Base-by-base conservation (phyloP, 805 yeast genomes). In the Torulaspora quercuum region DNA sequence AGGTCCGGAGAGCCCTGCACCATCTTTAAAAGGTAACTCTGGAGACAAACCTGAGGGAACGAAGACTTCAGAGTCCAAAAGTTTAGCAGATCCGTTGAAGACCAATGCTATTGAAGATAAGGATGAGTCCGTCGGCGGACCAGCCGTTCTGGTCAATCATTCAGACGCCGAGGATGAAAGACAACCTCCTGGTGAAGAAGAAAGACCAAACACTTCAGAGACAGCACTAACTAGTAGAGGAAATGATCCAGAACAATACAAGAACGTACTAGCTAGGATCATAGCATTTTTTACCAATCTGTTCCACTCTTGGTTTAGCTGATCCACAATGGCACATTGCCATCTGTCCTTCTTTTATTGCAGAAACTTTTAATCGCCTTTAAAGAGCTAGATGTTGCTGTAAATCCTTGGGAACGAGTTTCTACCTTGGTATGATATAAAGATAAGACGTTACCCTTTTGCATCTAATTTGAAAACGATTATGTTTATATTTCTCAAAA, bases 1-100 rank as follows among this genome's bases (percentile, higher is more conserved):
- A 13, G 61, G 48, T 9, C 63, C 64, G 1, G 28, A n/a, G 6
- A 52, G 59, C 6, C 66, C 65, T 8, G 48, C 39, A 9, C 60
- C 65, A 3, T 36, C 48, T 3, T 26, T 41, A n/a, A 37, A 41
- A 20, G 39, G 23, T 9, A 23, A 36, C 14, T 7, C 26, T 4
- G 28, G 25, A 10, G 25, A 27, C 5, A 16, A 11, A 6, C 18
- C 26, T 7, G 29, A 25, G 12, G 13, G 28, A 6, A 14, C 45
- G 12, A 25, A 16, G 15, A 14, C 21, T 6, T 28, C 36, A 12
- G 22, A 21, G 12, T 16, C 12, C 20, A 25, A 10, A 12, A 8
- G 13, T 11, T n/a, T 20, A 6, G 7, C 26, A 8, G 25, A 9
- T 6, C 30, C 12, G 21, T 13, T 6, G n/a, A 14, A 26, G 10